phyloP scores from a whole-genome alignment of 192 early-diverging fungal genomes.

The Coemansia sp. region DNA sequence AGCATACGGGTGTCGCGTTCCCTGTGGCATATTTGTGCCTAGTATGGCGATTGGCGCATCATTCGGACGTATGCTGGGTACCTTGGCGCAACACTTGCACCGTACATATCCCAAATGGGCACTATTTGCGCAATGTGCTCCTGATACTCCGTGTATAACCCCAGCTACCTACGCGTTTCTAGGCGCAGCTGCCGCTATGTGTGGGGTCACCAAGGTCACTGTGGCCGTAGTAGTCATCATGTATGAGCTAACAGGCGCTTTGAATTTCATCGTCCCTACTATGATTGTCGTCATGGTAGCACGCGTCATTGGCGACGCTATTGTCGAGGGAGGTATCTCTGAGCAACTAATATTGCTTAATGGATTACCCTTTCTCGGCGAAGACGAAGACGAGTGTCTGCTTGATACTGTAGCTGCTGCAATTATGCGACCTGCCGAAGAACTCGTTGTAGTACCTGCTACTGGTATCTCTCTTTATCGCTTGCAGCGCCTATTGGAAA shows the following conservation, averaged over 20 bases:
- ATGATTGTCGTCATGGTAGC: slow-evolving; percentile 81
- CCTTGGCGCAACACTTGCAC: slow-evolving; percentile 74
- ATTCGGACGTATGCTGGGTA: slow-evolving; percentile 88
- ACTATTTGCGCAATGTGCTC: slow-evolving; percentile 77
- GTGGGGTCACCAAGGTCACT: slow-evolving; percentile 87
- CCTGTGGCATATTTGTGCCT: slow-evolving; percentile 94
- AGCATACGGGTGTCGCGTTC: slow-evolving; percentile 74
- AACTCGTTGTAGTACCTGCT: slow-evolving; percentile 61
- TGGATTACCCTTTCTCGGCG: slow-evolving; percentile 78
- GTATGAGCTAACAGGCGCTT: slow-evolving; percentile 97
- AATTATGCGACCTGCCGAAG: slow-evolving; percentile 57
- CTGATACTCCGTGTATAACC: slow-evolving; percentile 83
- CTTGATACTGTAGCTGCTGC: slow-evolving; percentile 59
- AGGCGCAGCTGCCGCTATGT: slow-evolving; percentile 88
- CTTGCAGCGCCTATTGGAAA: slow-evolving; percentile 58
- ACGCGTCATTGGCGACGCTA: slow-evolving; percentile 72
- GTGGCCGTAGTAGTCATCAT: slow-evolving; percentile 93
- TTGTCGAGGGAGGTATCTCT: slow-evolving; percentile 74
- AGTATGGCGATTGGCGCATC: slow-evolving; percentile 93
- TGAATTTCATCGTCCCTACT: slow-evolving; percentile 84
- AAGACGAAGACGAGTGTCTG: slow-evolving; percentile 61
- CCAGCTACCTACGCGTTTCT: slow-evolving; percentile 96
- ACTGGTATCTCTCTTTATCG: slow-evolving; percentile 55
- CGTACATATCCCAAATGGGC: slow-evolving; percentile 62
- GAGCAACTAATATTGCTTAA: slow-evolving; percentile 80